These are phyloP conservation scores for Trichoderma sp. DNA, from an alignment of 2,329 filamentous ascomycete species.

Conservation along the genomic window DNA sequence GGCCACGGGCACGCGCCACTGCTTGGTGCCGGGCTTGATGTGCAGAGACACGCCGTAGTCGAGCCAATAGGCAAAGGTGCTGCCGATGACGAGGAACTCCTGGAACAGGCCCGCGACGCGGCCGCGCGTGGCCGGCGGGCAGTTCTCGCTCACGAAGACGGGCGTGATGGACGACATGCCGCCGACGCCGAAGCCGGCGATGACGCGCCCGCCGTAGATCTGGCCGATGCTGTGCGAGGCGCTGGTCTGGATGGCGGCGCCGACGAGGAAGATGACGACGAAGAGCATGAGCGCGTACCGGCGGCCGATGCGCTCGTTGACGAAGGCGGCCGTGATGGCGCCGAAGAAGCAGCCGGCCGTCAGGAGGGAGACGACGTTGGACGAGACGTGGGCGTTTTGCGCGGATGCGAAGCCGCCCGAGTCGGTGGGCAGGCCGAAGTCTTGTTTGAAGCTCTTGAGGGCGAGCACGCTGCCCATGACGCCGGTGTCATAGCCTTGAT, in stretches of 20 bases:
- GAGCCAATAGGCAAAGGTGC: conserved; percentile 32
- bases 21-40: conserved; percentile 49
- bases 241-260: conserved; percentile 31
- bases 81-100: conserved; percentile 33
- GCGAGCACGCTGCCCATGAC: conserved; percentile 31
- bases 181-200: conserved; percentile 35
- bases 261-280: conserved; percentile 30
- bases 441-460: conserved; percentile 30
- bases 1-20: conserved; percentile 67
- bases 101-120: conserved; percentile 34
- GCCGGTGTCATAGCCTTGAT: conserved; percentile 26
- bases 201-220: conserved; percentile 33
- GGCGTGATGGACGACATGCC: conserved; percentile 35
- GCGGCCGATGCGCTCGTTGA: conserved; percentile 32
- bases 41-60: conserved; percentile 63
- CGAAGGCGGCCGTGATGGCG: conserved; percentile 31
- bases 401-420: conserved; percentile 28
- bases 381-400: conserved; percentile 29
- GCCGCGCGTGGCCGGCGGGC: conserved; percentile 30
- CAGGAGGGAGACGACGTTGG: conserved; percentile 31
- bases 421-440: conserved; percentile 30
- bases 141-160: conserved; percentile 33
- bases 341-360: conserved; percentile 34
- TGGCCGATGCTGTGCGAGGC: conserved; percentile 32
- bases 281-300: conserved; percentile 33